Base-by-base conservation (phyloP, 2,329 filamentous ascomycete genomes). In the Falciphora oryzae region DNA sequence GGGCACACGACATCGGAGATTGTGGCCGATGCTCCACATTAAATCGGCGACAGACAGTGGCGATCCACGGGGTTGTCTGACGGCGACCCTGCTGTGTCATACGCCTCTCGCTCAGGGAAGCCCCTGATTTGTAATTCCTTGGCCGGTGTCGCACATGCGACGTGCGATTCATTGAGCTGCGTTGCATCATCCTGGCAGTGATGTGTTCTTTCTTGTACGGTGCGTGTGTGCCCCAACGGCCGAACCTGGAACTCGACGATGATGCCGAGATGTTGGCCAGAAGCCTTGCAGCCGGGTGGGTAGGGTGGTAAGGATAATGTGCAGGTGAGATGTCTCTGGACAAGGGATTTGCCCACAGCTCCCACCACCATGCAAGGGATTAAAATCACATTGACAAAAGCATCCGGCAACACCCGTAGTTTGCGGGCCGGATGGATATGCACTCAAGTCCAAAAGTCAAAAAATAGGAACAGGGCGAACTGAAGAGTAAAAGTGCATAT, bases 121-220 rank as follows among this genome's bases (percentile, higher is more conserved):
- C 18, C 44, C 44, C 44, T n/a, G 44, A 11, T 53, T 53, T 53
- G 44, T 53, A 53, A 53, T 53, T 53, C 18, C 22, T 53, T 53
- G 44, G 18, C 44, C 44, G 22, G 18, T 13, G 44, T n/a, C 44
- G 44, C 44, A 53, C 44, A n/a, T 53, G 44, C 44, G 44, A 4
- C 44, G 44, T 53, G 44, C 44, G 44, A 53, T 53, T 53, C 44
- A 53, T 53, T 53, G 44, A 53, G 44, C 44, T 53, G 22, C 44
- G 44, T 53, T 53, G 44, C 4, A 50, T n/a, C 44, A 50, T n/a
- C 44, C 44, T n/a, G 44, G 44, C 44, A 11, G 18, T 53, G 44
- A 53, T 53, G 44, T 53, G 44, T 53, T 53, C 22, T 4, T 7
- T 8, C 7, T 13, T n/a, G 32, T 35, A 11, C 32, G 32, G 32